These are phyloP conservation scores for Diplodia intermedia DNA, from an alignment of 2,329 filamentous ascomycete genomes.

Conservation along the genomic window DNA sequence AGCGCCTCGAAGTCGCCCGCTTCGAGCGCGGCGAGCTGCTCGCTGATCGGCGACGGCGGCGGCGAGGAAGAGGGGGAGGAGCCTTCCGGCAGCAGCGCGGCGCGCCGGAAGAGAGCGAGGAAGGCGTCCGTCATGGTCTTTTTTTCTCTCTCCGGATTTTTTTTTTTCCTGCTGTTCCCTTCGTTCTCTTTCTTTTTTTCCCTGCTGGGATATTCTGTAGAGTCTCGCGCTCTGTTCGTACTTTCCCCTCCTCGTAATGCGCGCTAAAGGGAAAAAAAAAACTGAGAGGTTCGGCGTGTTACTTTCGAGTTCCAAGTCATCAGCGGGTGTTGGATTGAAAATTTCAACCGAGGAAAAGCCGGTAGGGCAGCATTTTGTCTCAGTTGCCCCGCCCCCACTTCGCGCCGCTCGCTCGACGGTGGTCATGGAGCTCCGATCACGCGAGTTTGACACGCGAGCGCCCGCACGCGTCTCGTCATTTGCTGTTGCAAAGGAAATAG, in stretches of 20 bases:
- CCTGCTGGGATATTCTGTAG: not conserved
- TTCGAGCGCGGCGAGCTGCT: slow-evolving; percentile 50
- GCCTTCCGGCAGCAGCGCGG: slow-evolving; percentile 36
- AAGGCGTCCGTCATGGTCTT: slow-evolving; percentile 52
- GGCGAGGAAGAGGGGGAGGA: slow-evolving; percentile 47
- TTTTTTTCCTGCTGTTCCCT: not conserved
- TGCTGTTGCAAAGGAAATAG: not conserved
- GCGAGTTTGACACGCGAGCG: not conserved
- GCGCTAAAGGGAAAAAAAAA: not conserved
- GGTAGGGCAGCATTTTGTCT: slow-evolving; percentile 27
- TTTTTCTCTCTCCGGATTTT: not conserved
- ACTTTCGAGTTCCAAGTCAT: not conserved
- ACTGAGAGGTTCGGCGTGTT: not conserved
- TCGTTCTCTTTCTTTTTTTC: not conserved
- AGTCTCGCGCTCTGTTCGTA: not conserved
- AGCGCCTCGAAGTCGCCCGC: slow-evolving; percentile 52
- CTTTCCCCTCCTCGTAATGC: not conserved
- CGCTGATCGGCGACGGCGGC: slow-evolving; percentile 40
- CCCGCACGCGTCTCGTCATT: not conserved
- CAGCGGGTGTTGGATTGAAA: slow-evolving; percentile 6
- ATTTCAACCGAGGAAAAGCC: slow-evolving; percentile 22
- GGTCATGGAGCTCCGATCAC: slow-evolving; percentile 8
- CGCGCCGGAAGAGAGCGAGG: slow-evolving; percentile 49
- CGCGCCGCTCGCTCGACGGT: not conserved
- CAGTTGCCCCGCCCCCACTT: slow-evolving; percentile 20